These are phyloP conservation scores for Chlamydomonas applanata DNA, from an alignment of 139 green algal genomes.

Conservation along the genomic window DNA sequence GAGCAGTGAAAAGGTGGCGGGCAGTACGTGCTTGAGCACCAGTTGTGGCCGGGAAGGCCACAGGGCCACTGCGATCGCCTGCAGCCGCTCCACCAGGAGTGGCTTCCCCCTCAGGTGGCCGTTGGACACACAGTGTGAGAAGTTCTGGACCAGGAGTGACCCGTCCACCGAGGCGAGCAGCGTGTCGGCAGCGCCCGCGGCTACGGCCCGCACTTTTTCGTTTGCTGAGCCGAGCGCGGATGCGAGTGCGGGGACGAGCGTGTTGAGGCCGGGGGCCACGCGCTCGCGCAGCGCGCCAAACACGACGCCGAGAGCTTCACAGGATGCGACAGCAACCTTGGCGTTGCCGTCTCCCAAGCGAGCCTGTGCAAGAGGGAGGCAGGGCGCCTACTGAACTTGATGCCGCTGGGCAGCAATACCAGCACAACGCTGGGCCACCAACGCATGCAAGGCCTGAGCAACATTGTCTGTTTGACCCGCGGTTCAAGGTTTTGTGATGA, in stretches of 20 bases:
- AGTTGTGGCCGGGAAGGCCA: constrained; percentile 39
- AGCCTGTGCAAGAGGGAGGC: constrained; percentile 11
- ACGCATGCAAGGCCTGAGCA: no score
- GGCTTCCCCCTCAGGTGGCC: constrained; percentile 44
- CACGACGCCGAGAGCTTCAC: constrained; percentile 29
- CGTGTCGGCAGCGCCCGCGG: constrained; percentile 28
- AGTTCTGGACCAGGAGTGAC: constrained; percentile 53
- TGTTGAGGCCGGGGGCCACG: constrained; percentile 43
- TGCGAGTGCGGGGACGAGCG: constrained; percentile 55
- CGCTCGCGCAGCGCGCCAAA: constrained; percentile 12
- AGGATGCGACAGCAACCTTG: constrained; percentile 49
- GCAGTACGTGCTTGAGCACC: constrained; percentile 31
- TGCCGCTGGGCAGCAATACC: no score
- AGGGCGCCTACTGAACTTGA: no score
- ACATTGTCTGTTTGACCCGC: no score
- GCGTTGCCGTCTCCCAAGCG: constrained; percentile 56
- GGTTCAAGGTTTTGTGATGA: no score
- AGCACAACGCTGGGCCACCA: no score
- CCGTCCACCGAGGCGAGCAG: constrained; percentile 35
- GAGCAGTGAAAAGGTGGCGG: constrained; percentile 16
- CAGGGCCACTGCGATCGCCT: constrained; percentile 25
- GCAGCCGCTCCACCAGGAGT: constrained; percentile 51
- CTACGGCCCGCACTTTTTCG: constrained; percentile 46
- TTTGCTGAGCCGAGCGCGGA: constrained; percentile 51
- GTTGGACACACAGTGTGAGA: constrained; percentile 52